phyloP scores from a whole-genome alignment of 768 basidiomycete species.

The Phaeotremella skinneri region DNA sequence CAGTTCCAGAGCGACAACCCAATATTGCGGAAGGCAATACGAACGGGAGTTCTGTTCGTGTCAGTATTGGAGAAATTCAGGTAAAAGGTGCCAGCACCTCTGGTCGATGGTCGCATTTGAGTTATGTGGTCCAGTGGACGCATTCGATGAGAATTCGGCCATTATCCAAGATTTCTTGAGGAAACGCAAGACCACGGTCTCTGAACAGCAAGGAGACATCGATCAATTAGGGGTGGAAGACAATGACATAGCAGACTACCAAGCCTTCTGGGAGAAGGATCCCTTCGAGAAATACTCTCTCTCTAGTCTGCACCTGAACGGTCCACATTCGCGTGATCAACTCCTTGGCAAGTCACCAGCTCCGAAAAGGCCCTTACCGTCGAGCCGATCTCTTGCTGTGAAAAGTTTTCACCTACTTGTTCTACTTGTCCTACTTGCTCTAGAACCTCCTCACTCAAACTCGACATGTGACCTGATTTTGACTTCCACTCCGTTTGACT shows the following conservation, averaged over 20 bases:
- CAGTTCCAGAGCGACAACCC: neutral
- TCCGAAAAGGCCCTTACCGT: too few species aligned
- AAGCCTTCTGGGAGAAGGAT: neutral
- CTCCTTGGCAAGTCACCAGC: neutral
- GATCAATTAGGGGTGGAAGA: neutral
- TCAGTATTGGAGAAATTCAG: neutral
- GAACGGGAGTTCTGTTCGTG: slow-evolving; percentile 15
- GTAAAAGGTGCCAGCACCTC: slow-evolving; percentile 11
- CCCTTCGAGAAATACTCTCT: neutral
- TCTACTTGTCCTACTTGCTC: too few species aligned
- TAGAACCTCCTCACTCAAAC: too few species aligned
- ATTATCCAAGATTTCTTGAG: neutral
- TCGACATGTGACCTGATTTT: too few species aligned
- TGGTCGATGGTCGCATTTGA: slow-evolving; percentile 13
- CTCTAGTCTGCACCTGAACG: neutral
- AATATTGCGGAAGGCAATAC: neutral
- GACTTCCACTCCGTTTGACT: too few species aligned
- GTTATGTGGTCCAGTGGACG: slow-evolving; percentile 9
- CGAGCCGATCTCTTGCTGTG: too few species aligned
- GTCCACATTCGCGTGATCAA: neutral
- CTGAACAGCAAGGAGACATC: neutral
- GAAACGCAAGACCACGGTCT: too few species aligned
- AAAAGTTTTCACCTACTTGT: too few species aligned
- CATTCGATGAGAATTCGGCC: slow-evolving; percentile 8
- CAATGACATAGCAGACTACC: neutral